Conservation (phyloP, 768 basidiomycete genomes). For the Rubroboletus pulcherrimus region DNA sequence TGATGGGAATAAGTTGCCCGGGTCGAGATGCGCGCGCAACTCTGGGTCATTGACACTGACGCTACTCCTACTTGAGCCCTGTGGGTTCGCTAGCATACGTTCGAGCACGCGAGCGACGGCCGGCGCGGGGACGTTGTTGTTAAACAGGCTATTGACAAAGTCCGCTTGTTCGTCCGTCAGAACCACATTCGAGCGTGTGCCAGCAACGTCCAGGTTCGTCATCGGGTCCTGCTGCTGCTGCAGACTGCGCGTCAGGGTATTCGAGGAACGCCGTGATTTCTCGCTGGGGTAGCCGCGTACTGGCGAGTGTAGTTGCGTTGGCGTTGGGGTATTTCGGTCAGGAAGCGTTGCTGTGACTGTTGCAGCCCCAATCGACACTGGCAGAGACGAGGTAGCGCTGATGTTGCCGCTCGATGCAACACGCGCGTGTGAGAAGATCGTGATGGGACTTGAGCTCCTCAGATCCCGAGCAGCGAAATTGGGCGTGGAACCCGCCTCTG, state of each 20-base stretch:
- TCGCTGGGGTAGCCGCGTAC: constrained; percentile 7
- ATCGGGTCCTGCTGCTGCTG: not conserved
- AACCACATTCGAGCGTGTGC: not conserved
- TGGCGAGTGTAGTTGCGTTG: not conserved
- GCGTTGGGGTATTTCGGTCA: not conserved
- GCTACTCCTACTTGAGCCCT: constrained; percentile 11
- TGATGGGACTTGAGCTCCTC: not conserved
- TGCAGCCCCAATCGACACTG: not conserved
- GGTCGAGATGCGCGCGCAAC: not conserved
- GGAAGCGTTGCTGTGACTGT: not conserved
- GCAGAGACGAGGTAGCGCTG: not conserved
- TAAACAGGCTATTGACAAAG: constrained; percentile 25
- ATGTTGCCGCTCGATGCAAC: not conserved
- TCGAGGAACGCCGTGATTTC: constrained; percentile 1
- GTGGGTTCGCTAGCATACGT: constrained; percentile 24
- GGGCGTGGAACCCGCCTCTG: not conserved
- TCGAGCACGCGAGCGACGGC: constrained; percentile 26
- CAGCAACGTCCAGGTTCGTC: not conserved
- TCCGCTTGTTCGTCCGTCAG: constrained; percentile 25
- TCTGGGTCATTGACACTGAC: constrained; percentile 13
- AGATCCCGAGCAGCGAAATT: not conserved
- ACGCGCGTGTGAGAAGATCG: not conserved
- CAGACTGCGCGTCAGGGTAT: not conserved
- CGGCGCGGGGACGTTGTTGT: constrained; percentile 24
- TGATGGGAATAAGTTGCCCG: not conserved